Conservation (phyloP, 2,329 filamentous ascomycete species). For the Colletotrichum orbiculare region DNA sequence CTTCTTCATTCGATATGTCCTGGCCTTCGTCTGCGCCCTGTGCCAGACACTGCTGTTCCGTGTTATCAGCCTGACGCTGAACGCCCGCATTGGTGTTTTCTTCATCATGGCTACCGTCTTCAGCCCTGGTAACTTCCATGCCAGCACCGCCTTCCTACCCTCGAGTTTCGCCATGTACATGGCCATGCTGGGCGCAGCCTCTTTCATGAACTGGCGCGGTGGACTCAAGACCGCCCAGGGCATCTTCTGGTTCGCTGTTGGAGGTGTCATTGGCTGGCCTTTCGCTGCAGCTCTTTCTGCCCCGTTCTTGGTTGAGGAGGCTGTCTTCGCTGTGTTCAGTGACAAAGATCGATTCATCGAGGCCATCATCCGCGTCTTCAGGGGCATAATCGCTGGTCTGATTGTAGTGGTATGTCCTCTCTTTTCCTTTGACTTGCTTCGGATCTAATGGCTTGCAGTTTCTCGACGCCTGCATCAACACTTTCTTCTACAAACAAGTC, state of each 20-base stretch:
- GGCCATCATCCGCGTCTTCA: conserved; percentile 68
- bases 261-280: conserved; percentile 91
- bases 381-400: conserved; percentile 75
- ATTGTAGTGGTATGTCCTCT: conserved; percentile 73
- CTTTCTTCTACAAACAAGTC: conserved; percentile 85
- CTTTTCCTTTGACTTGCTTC: not conserved
- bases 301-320: conserved; percentile 85
- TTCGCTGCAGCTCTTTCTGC: conserved; percentile 86
- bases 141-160: conserved; percentile 86
- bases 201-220: conserved; percentile 90
- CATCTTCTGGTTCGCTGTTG: conserved; percentile 91
- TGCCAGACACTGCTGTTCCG: conserved; percentile 87
- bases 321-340: conserved; percentile 65
- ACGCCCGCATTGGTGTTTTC: conserved; percentile 84
- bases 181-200: conserved; percentile 83
- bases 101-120: conserved; percentile 82
- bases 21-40: conserved; percentile 81
- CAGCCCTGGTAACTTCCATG: conserved; percentile 93
- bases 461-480: conserved; percentile 77
- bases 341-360: conserved; percentile 70
- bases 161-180: conserved; percentile 98
- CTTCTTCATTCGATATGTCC: conserved; percentile 81
- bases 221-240: conserved; percentile 83
- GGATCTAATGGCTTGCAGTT: conserved; percentile 57
- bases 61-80: conserved; percentile 79